Conservation (phyloP, 352 stramenopile species). For the Phytophthora colocasiae region DNA sequence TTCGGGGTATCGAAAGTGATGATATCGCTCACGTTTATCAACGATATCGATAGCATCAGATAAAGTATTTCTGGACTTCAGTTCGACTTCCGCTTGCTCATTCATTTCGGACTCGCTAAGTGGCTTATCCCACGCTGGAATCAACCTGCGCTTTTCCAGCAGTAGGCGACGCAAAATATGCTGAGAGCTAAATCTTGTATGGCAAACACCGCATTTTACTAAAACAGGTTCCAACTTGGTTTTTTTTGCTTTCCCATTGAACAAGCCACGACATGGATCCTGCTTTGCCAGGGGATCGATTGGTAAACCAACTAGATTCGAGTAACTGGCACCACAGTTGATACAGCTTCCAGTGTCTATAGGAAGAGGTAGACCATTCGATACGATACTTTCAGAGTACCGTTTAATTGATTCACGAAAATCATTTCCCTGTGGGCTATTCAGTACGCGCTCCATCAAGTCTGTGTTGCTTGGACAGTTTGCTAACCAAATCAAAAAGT, state of each 20-base stretch:
- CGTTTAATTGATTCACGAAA: background rate
- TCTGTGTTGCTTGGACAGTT: background rate
- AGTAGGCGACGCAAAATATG: background rate
- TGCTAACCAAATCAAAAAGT: slow-evolving; percentile 3
- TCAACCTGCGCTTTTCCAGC: background rate
- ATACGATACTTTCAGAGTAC: background rate
- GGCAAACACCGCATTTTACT: background rate
- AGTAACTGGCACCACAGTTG: background rate
- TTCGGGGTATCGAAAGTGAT: too few species aligned
- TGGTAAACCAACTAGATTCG: background rate
- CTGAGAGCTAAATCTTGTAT: background rate
- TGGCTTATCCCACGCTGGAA: background rate
- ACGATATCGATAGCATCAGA: too few species aligned
- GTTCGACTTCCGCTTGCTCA: background rate
- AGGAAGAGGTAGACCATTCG: background rate
- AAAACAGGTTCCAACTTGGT: background rate
- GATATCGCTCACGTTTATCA: too few species aligned
- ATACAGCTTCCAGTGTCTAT: background rate
- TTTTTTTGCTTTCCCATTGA: background rate
- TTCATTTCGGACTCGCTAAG: background rate
- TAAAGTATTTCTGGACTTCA: too few species aligned
- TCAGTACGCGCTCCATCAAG: background rate
- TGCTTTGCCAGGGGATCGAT: background rate
- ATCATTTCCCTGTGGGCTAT: background rate
- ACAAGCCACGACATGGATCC: background rate